phyloP scores from a whole-genome alignment of 352 stramenopile species.

The Globisporangium spiculum region DNA sequence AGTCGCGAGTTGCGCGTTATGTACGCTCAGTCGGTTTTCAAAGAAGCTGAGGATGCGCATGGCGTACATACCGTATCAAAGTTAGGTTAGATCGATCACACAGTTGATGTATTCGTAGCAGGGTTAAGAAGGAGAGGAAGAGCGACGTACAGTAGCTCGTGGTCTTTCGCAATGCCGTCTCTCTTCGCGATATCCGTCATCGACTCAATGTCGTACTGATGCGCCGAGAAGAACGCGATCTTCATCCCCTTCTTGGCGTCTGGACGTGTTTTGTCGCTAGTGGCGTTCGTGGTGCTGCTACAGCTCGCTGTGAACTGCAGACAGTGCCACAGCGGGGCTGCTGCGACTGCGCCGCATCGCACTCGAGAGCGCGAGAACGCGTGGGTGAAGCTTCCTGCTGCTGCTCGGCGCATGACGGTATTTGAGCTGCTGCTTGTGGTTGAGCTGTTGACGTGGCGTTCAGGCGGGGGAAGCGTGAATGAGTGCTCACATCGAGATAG shows the following conservation, averaged over 20 bases:
- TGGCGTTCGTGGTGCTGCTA: not conserved
- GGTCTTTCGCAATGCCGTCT: conserved; percentile 34
- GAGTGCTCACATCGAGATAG: not conserved
- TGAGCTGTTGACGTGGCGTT: not conserved
- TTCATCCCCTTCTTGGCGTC: conserved; percentile 33
- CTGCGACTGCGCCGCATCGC: not conserved
- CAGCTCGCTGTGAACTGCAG: not conserved
- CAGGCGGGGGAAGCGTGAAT: not conserved
- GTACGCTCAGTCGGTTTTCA: conserved; percentile 40
- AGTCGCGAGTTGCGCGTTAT: conserved; percentile 49
- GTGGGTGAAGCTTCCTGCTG: not conserved
- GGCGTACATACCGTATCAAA: not conserved
- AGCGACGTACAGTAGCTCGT: conserved; percentile 50
- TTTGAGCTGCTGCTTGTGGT: not conserved
- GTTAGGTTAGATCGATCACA: not conserved
- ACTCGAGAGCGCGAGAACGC: not conserved
- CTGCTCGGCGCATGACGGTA: not conserved
- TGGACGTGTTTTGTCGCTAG: not conserved
- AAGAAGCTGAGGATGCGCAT: conserved; percentile 39
- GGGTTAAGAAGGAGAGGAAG: conserved; percentile 1
- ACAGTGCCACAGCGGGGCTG: not conserved
- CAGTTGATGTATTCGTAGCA: not conserved
- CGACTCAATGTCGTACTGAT: conserved; percentile 69
- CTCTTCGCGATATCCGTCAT: conserved; percentile 42
- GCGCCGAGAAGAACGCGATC: conserved; percentile 78